Evolutionary conservation across 1,284 basidiomycete genomes (phyloP).

Genomic region (Ustilago sp.): DNA sequence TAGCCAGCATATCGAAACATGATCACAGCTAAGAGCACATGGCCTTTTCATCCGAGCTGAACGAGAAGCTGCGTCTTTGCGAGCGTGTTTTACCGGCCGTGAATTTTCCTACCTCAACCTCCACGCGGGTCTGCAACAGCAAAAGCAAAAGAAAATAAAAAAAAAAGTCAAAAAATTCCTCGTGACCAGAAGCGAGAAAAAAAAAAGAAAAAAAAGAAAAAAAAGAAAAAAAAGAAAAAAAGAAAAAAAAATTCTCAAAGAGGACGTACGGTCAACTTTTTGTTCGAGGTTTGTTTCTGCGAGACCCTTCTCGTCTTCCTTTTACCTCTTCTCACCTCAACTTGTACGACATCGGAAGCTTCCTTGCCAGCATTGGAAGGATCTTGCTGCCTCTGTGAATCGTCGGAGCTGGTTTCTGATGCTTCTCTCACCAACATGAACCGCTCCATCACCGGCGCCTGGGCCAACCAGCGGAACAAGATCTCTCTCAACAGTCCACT

Average conservation of each 20-base stretch:
- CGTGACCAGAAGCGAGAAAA: slow-evolving; percentile 1
- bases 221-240: background rate
- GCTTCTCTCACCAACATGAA: slow-evolving; percentile 54
- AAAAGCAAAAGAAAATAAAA: slow-evolving; percentile 10
- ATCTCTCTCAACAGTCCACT: slow-evolving; percentile 61
- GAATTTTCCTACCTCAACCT: slow-evolving; percentile 10
- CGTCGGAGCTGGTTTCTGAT: slow-evolving; percentile 27
- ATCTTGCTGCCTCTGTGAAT: background rate
- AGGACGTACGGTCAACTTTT: background rate
- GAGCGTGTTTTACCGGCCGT: slow-evolving; percentile 20
- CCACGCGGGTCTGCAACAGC: slow-evolving; percentile 11
- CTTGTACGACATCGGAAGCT: background rate
- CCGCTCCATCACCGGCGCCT: slow-evolving; percentile 62
- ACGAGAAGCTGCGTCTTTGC: background rate
- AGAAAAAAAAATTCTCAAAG: slow-evolving; percentile 14
- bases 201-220: background rate
- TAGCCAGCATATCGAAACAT: no score
- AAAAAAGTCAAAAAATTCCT: slow-evolving; percentile 20
- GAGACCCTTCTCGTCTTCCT: background rate
- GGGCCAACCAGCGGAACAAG: slow-evolving; percentile 57
- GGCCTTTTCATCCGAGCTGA: background rate
- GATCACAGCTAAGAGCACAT: no score
- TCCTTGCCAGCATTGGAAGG: background rate
- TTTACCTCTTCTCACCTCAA: slow-evolving; percentile 1
- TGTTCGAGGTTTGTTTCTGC: no score